These are phyloP conservation scores for Cyphellophora attinorum DNA, from an alignment of 2,329 filamentous ascomycete genomes.

Conservation along the genomic window DNA sequence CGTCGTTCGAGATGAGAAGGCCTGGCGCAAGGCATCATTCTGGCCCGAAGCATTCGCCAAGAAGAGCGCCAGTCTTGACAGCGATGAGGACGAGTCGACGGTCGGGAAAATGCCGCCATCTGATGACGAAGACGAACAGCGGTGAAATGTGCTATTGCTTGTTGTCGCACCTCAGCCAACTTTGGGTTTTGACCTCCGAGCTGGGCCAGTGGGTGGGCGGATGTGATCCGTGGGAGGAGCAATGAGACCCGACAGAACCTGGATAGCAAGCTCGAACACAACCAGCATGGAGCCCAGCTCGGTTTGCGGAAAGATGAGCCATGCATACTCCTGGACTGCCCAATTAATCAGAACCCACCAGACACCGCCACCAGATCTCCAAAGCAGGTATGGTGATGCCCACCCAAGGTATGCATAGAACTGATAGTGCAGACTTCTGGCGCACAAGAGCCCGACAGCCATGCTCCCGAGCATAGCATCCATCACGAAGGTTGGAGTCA, in stretches of 20 bases:
- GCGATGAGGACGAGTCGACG: constrained; percentile 66
- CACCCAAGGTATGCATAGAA: constrained; percentile 90
- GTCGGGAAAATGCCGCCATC: constrained; percentile 79
- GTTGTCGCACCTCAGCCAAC: background rate
- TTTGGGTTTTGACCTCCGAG: background rate
- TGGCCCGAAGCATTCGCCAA: constrained; percentile 81
- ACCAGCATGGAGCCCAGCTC: constrained; percentile 54
- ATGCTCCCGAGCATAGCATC: constrained; percentile 69
- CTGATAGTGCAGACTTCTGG: constrained; percentile 84
- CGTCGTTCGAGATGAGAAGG: constrained; percentile 81
- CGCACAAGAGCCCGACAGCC: constrained; percentile 72
- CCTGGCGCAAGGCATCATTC: constrained; percentile 79
- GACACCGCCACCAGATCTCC: constrained; percentile 63
- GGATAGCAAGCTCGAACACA: constrained; percentile 59
- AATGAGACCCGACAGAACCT: constrained; percentile 35
- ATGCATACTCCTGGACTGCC: constrained; percentile 78
- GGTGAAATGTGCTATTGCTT: too few relatives aligned
- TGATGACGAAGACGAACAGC: constrained; percentile 57
- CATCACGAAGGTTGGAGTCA: constrained; percentile 65
- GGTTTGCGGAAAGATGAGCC: constrained; percentile 88
- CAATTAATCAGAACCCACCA: constrained; percentile 60
- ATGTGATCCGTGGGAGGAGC: constrained; percentile 14
- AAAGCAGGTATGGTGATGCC: constrained; percentile 79
- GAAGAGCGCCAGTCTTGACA: constrained; percentile 46
- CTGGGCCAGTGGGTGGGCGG: constrained; percentile 4